Evolutionary conservation across 257 asterid genomes (phyloP), one percentile per base, ranked within the genome.

Genomic region (Scutellaria baicalensis): DNA sequence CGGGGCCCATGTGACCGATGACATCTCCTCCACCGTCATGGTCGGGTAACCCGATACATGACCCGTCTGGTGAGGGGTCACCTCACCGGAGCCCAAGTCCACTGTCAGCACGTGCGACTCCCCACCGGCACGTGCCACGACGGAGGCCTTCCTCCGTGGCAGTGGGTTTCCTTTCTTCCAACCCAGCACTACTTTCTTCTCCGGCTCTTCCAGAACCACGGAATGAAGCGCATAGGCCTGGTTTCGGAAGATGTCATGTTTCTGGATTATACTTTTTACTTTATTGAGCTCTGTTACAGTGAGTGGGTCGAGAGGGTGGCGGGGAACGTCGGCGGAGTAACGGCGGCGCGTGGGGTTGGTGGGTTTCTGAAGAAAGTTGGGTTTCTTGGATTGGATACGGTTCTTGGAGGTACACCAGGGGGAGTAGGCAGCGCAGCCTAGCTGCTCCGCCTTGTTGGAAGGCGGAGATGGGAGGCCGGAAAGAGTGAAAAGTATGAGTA

Each of bases 241-340:
- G 78, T 78, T 71, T 61, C 14, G 44, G 84, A 87, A 90, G 8
- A 74, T 59, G 8, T 55, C 59, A 20, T 83, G 77, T 7, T 75
- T 71, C 21, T 64, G 73, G 14, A 88, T 55, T 59, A 77, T 64
- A 5, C 48, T 59, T 6, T 79, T 82, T 6, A 88, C 89, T 20
- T 47, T 76, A 62, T 74, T 81, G 20, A 88, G 60, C 72, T 93
- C 98, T 0, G 79, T 13, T 1, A 91, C 40, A 14, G 97, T 90
- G 31, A 93, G 87, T 3, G 98, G 98, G 74, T 93, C 98, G 17
- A 93, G 87, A 0, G 98, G 98, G 85, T 93, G 96, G 80, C 44
- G 88, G 6, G 98, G 95, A 44, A 83, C 82, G 79, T 59, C 86
- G 81, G 77, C 42, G 66, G 84, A 51, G 79, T 84, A 87, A 67